Base-by-base conservation (phyloP, 2,329 filamentous ascomycete genomes). In the Xylariales sp. region DNA sequence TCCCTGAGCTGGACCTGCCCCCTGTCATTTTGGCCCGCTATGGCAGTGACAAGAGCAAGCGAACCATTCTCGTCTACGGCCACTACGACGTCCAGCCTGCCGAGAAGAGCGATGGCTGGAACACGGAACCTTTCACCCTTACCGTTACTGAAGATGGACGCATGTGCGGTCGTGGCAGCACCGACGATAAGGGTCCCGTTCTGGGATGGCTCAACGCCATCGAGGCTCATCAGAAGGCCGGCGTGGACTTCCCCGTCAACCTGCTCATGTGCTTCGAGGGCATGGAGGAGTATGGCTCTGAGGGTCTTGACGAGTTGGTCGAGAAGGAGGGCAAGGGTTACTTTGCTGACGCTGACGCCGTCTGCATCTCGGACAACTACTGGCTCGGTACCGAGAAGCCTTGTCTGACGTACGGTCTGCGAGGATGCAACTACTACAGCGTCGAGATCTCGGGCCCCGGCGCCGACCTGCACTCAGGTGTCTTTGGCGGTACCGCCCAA, bases 311-410 rank as follows among this genome's bases (percentile, higher is more conserved):
- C 57, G 91, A 95, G 52, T 85, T 97, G 50, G 96, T 98, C 66
- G 76, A 85, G 50, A 83, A 78, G 32, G 93, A 98, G 69, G 89
- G 85, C 49, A 88, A 94, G 69, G 85, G 87, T 54, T 97, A 83
- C 74, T 98, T 98, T 71, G 88, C 88, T 56, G 91, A 96, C 54
- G 82, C 89, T 24, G 93, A 98, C 51, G 93, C 90, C 5, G 88
- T 97, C 43, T 98, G 93, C 70, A 98, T 98, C 60, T 95, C 88
- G 33, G 93, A 98, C 67, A 98, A 98, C 77, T 98, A 98, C 81
- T 98, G 93, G 93, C 82, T 98, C 28, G 93, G 93, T 42, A 97
- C 93, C 5, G 89, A 97, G 76, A 96, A 96, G 76, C 93, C 93
- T 11, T 98, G 93, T 65, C 69, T 98, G 57, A 98, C 93, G 8